Evolutionary conservation across 495 filamentous ascomycete species (phyloP), one percentile per base, ranked within the genome.

Genomic region (Gamarada debralockiae): DNA sequence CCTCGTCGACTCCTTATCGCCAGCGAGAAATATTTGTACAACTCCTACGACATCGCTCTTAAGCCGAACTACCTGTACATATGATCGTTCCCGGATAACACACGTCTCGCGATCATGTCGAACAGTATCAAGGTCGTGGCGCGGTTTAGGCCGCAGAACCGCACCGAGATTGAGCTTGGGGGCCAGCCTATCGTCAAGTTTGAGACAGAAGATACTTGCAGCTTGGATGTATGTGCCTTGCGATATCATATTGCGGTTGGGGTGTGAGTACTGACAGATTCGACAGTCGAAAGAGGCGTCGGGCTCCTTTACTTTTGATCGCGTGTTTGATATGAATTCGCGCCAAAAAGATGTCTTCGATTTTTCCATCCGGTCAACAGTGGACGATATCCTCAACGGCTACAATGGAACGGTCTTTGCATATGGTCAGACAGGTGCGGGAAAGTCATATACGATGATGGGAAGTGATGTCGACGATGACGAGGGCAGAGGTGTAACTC

Each of bases 391-490:
- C 58, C 78, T 98, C 45, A 95, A 96, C 70, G 93, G 93, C 55
- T 98, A 98, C 80, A 98, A 98, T 74, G 93, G 93, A 66, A 97
- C 95, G 27, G 93, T 98, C 46, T 97, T 98, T 66, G 93, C 93
- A 57, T 98, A 98, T 67, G 93, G 93, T 67, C 93, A 98, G 76
- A 98, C 93, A 1, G 93, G 93, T 68, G 92, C 95, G 4, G 93
- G 93, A 70, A 98, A 98, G 74, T 97, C 93, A 14, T 97, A 92
- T 68, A 97, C 92, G 0, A 98, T 98, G 93, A 98, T 97, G 93
- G 92, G 92, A 48, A 86, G 84, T 20, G 92, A 92, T 71, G 97
- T 97, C 67, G 93, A 95, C 61, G 89, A 97, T 69, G 87, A 91
- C 0, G 76, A 83, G 48, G 83, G 83, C 57, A 90, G 89, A 68